These are phyloP conservation scores for Solanum chiquidenum DNA, from an alignment of 257 asterid species.

Conservation along the genomic window DNA sequence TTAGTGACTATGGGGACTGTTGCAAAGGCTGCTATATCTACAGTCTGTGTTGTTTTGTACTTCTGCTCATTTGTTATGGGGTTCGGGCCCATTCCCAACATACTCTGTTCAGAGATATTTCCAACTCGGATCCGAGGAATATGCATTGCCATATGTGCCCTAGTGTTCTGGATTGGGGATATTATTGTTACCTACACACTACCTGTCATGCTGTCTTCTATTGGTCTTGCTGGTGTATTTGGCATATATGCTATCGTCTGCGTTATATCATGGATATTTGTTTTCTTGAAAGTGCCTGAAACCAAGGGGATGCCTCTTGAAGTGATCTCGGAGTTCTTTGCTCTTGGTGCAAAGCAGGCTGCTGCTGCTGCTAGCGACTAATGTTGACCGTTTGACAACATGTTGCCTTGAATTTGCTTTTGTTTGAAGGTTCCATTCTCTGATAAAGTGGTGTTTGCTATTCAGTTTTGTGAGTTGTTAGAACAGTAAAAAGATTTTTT, in stretches of 20 bases:
- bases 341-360: constrained; percentile 48
- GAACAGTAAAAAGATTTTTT: neutral
- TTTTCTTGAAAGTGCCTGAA: constrained; percentile 59
- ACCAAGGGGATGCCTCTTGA: constrained; percentile 83
- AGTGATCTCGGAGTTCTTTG: constrained; percentile 54
- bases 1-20: constrained; percentile 19
- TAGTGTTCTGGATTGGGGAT: constrained; percentile 38
- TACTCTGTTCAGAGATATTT: constrained; percentile 59
- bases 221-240: constrained; percentile 58
- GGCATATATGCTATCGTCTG: constrained; percentile 40
- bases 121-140: constrained; percentile 52
- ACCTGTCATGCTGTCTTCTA: constrained; percentile 37
- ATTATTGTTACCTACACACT: constrained; percentile 40
- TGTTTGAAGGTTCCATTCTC: neutral
- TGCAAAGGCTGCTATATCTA: constrained; percentile 39
- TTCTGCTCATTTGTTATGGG: constrained; percentile 58
- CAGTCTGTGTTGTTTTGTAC: constrained; percentile 38
- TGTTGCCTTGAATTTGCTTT: neutral
- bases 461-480: neutral
- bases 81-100: constrained; percentile 63
- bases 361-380: constrained; percentile 4
- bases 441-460: neutral
- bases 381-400: neutral
- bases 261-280: constrained; percentile 42
- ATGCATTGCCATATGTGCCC: constrained; percentile 56